A percentile compares a stretch with the other conserved stretches of the same genome.
phyloP scores from a whole-genome alignment of 192 early-diverging fungal species.

The Glomus cerebriforme region DNA sequence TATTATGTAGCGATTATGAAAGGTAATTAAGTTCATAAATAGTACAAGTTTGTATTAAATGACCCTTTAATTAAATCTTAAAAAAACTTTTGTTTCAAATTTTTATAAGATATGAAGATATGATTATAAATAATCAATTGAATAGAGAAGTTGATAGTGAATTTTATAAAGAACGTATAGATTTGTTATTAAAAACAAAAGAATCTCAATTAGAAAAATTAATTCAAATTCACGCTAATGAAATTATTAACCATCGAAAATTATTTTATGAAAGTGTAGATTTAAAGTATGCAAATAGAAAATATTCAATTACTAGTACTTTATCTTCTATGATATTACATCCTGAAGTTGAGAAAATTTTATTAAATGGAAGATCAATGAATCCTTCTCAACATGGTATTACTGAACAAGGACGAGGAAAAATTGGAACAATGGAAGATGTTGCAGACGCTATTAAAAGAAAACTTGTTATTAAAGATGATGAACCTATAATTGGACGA shows the following conservation, averaged over 20 bases:
- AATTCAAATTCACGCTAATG: neutral
- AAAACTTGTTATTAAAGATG: neutral
- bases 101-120: neutral
- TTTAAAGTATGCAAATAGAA: neutral
- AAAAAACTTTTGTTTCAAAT: neutral
- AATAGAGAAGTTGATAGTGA: neutral
- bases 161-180: neutral
- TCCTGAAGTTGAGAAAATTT: neutral
- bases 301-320: neutral
- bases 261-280: neutral
- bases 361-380: neutral
- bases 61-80: neutral
- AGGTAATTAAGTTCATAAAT: neutral
- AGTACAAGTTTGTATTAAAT: neutral
- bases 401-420: neutral
- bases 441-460: neutral
- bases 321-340: neutral
- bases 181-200: neutral
- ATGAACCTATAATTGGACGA: neutral
- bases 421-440: neutral
- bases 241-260: neutral
- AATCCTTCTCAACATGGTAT: neutral
- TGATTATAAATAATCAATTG: neutral
- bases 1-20: neutral
- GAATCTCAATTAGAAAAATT: neutral